These are phyloP conservation scores for Fomitopsis betulina DNA, from an alignment of 1,284 basidiomycete genomes.

Conservation along the genomic window DNA sequence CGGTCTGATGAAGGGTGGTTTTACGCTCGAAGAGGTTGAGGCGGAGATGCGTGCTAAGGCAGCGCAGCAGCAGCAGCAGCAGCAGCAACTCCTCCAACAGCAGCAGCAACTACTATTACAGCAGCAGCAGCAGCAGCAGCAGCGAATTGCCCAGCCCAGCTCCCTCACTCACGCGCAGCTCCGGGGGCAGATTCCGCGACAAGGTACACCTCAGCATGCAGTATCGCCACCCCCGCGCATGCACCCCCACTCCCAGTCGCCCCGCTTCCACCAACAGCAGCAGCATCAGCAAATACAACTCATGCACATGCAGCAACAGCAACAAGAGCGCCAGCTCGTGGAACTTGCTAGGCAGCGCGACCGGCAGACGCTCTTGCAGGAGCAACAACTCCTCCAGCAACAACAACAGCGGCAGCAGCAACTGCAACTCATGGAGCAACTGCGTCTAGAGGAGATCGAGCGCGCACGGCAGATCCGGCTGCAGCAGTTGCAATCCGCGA, in stretches of 20 bases:
- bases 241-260: conserved; percentile 67
- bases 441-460: conserved; percentile 56
- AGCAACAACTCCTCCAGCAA: conserved; percentile 28
- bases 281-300: conserved; percentile 56
- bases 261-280: conserved; percentile 53
- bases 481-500: conserved; percentile 30
- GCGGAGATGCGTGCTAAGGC: conserved; percentile 77
- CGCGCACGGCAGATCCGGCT: conserved; percentile 50
- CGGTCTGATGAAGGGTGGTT: conserved; percentile 38
- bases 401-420: conserved; percentile 39
- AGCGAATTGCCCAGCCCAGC: conserved; percentile 27
- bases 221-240: conserved; percentile 60
- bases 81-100: conserved; percentile 32
- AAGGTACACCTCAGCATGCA: conserved; percentile 16
- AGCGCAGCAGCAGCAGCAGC: conserved; percentile 35
- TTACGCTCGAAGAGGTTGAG: conserved; percentile 92
- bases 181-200: conserved; percentile 18
- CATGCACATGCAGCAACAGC: conserved; percentile 36
- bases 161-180: conserved; percentile 37
- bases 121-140: conserved; percentile 31
- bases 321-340: conserved; percentile 57
- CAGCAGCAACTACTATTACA: no score
- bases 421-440: conserved; percentile 32
- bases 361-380: conserved; percentile 32
- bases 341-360: conserved; percentile 58